Conservation (phyloP, 805 yeast genomes). For the Pichia occidentalis region DNA sequence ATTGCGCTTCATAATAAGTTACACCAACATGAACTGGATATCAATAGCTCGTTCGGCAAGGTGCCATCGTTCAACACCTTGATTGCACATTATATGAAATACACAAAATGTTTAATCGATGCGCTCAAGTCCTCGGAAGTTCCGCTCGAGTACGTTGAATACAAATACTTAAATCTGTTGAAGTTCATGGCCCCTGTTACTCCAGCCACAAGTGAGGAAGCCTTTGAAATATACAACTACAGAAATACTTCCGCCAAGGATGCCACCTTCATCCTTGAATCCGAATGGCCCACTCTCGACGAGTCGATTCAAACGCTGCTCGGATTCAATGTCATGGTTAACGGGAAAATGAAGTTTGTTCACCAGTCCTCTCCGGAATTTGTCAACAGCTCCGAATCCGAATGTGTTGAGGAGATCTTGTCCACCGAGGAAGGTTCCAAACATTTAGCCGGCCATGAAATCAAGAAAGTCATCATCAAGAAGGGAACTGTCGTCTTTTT, state of each 20-base stretch:
- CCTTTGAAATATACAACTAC: constrained; percentile 49
- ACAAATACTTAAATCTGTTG: constrained; percentile 42
- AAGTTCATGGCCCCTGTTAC: constrained; percentile 71
- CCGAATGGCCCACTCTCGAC: constrained; percentile 60
- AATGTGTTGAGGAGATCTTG: constrained; percentile 33
- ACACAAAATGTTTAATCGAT: constrained; percentile 49
- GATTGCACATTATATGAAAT: constrained; percentile 84
- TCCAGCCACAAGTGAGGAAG: constrained; percentile 79
- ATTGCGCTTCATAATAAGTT: constrained; percentile 50
- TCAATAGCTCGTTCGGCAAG: constrained; percentile 53
- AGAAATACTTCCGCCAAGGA: constrained; percentile 13
- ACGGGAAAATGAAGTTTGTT: constrained; percentile 61
- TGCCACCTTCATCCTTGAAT: constrained; percentile 41
- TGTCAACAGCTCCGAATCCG: constrained; percentile 27
- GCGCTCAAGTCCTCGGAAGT: constrained; percentile 36
- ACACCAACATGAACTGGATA: constrained; percentile 39
- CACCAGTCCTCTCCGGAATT: constrained; percentile 31
- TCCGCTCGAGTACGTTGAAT: constrained; percentile 7
- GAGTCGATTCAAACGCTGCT: constrained; percentile 31
- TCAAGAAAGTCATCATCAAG: constrained; percentile 53
- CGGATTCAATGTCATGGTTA: constrained; percentile 56
- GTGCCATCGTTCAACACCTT: constrained; percentile 73
- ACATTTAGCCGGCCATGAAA: constrained; percentile 35
- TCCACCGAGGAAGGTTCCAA: constrained; percentile 33
- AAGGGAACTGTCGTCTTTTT: constrained; percentile 23